Evolutionary conservation across 768 basidiomycete species (phyloP).

Genomic region (Trametes cinnabarina): DNA sequence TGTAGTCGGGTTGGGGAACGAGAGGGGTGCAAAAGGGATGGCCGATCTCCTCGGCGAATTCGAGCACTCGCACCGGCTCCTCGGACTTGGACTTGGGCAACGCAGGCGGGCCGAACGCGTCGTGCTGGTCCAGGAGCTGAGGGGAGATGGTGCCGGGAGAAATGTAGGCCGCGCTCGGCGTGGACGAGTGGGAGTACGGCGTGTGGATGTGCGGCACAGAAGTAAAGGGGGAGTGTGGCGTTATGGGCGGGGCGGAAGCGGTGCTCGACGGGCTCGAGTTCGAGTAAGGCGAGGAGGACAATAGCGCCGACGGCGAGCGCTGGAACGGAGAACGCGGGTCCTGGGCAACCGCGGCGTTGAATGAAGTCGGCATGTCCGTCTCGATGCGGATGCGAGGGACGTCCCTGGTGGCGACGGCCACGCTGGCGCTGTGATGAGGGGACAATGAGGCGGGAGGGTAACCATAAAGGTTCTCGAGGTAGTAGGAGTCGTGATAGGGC

Average conservation of each 20-base stretch:
- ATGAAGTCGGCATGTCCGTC: not conserved
- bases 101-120: not conserved
- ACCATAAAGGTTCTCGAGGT: not conserved
- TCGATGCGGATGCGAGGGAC: slow-evolving; percentile 16
- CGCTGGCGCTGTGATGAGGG: not conserved
- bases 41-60: slow-evolving; percentile 10
- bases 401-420: not conserved
- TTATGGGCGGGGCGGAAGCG: slow-evolving; percentile 1
- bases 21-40: slow-evolving; percentile 28
- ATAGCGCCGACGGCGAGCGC: not conserved
- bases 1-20: slow-evolving; percentile 70
- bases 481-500: slow-evolving; percentile 5
- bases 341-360: not conserved
- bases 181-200: slow-evolving; percentile 1
- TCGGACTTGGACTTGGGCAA: not conserved
- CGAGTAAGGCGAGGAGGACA: not conserved
- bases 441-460: not conserved
- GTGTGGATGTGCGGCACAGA: not conserved
- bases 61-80: slow-evolving; percentile 4
- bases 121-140: not conserved
- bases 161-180: slow-evolving; percentile 2
- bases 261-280: slow-evolving; percentile 12
- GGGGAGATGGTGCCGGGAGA: not conserved
- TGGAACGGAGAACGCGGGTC: slow-evolving; percentile 7
- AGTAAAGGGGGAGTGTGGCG: slow-evolving; percentile 3